Evolutionary conservation across 164 flowering plant genomes (phyloP), one percentile per base, ranked within the genome.

Genomic region (Chimonanthus praecox): DNA sequence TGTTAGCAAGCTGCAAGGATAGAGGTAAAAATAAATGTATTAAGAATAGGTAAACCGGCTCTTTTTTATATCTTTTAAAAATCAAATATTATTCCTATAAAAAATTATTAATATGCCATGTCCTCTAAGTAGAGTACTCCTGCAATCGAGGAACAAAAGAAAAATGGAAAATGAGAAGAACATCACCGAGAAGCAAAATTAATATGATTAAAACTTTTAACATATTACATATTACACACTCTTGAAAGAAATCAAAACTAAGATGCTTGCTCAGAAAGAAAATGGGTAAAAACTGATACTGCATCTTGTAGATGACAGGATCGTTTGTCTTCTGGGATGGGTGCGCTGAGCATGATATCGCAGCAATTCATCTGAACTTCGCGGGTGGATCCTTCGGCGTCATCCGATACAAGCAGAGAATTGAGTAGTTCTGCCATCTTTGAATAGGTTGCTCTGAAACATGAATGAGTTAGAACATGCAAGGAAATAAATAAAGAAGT

Each of bases 391-490:
- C 78, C 84, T 71, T 84, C 89, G 15, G 84, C 86, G 45, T 80
- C 77, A 48, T 74, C 85, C 1, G 87, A 82, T 66, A 88, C 74
- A 11, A 93, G 94, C 83, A 89, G 68, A 71, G 74, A 78, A 72
- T 85, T 79, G 60, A 96, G 84, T 81, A 90, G 95, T 71, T 93
- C 97, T 0, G 92, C 92, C 99, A 96, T 96, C 83, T 87, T 90
- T 54, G 98, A 89, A 78, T 89, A 96, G 15, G 87, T 89, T 18
- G 85, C 94, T 75, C 99, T 95, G 89, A 72, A 74, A 75, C 49
- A 70, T 18, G 9, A 7, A 77, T 46, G 11, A 13, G 18, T 46
- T 46, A 63, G 46, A 18, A 71, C n/a, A 2, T 4, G 16, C 2
- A 60, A 1, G 6, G 21, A 63, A 2, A 21, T 7, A 21, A 21